phyloP scores from a whole-genome alignment of 2,329 filamentous ascomycete species.

The Dactylellina sp. region DNA sequence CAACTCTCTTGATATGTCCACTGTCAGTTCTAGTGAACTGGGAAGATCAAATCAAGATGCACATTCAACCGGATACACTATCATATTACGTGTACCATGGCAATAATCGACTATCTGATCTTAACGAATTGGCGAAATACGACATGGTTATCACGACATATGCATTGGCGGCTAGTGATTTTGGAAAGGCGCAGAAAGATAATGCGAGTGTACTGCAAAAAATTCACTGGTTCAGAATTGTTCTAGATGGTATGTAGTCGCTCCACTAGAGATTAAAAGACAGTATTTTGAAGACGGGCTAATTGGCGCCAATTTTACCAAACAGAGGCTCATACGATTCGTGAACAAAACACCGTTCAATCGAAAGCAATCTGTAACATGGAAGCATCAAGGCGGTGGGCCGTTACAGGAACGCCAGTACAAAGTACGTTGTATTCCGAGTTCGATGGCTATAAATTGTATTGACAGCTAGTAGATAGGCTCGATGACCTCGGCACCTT shows the following conservation, averaged over 20 bases:
- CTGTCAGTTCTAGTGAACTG: conserved; percentile 93
- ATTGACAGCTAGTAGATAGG: conserved; percentile 73
- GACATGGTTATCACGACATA: conserved; percentile 62
- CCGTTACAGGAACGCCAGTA: conserved; percentile 65
- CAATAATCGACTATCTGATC: conserved; percentile 41
- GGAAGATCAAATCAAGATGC: conserved; percentile 89
- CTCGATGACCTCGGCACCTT: conserved; percentile 69
- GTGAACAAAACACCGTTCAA: conserved; percentile 61
- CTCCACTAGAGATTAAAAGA: conserved; percentile 35
- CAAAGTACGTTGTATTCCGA: conserved; percentile 62
- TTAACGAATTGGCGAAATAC: conserved; percentile 52
- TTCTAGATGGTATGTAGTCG: conserved; percentile 56
- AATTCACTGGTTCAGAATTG: conserved; percentile 53
- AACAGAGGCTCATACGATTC: conserved; percentile 65
- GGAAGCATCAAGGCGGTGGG: conserved; percentile 62
- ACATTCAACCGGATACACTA: conserved; percentile 75
- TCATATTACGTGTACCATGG: conserved; percentile 78
- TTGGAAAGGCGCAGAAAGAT: conserved; percentile 76
- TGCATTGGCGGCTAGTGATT: conserved; percentile 64
- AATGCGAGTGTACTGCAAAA: conserved; percentile 61
- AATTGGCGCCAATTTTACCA: conserved; percentile 62
- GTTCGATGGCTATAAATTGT: conserved; percentile 5
- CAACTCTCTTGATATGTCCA: conserved; percentile 88
- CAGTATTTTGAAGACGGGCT: conserved; percentile 9
- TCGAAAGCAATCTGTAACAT: conserved; percentile 61